Base-by-base conservation (phyloP, 129 eudicot genomes). In the Oenanthe sinensis region DNA sequence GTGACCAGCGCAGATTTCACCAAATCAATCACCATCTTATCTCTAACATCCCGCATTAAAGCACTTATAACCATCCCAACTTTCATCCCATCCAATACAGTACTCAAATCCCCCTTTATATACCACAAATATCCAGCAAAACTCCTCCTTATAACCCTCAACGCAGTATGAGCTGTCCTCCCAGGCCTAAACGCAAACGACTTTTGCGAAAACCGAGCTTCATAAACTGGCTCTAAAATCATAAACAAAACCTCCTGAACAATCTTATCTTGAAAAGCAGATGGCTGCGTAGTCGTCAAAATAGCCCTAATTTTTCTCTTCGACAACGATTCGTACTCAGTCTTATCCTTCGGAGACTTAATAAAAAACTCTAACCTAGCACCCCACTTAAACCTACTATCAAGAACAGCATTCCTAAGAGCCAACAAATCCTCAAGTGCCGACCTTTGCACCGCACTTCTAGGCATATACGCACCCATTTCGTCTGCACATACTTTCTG, bases 51-150 rank as follows among this genome's bases (percentile, higher is more conserved):
- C 81, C 93, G 88, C 90, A 86, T 88, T 55, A 91, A 84, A 71
- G 87, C 88, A 86, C 91, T 75, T 9, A 91, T 83, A 20, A 91
- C 90, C 91, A 91, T 81, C 67, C 89, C 89, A 84, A 85, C 90
- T 79, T 87, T 87, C 83, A 91, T 75, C 49, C 91, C 91, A 72
- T 88, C 93, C 75, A 92, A 77, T 19, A 92, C 70, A 13, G 95
- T 88, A 84, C 97, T 96, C 82, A 92, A 84, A 86, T 96, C 99
- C 24, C 99, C 97, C 73, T 89, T 92, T 36, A 96, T 82, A 85
- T 87, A 92, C 99, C 99, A 96, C 85, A 96, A 85, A 80, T 96
- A 96, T 50, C 99, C 97, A 0, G 99, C 99, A 83, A 96, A 96
- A 78, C 91, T 96, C 83, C 99, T 92, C 85, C 99, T 86, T 77